Evolutionary conservation across 805 yeast genomes (phyloP).

Genomic region (Lipomyces starkeyi): DNA sequence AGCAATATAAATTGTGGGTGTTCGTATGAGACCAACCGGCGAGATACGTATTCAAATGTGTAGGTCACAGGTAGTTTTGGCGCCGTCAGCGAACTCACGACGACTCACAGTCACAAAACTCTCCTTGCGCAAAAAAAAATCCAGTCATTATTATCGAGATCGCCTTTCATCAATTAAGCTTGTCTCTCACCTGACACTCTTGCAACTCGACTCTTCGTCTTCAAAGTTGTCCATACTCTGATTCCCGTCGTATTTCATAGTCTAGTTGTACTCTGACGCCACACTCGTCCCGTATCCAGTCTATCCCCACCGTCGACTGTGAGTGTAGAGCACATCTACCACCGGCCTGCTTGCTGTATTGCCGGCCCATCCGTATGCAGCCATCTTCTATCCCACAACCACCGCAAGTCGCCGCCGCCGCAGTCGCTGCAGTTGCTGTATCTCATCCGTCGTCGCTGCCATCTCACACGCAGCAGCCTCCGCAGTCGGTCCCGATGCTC

Average conservation of each 20-base stretch:
- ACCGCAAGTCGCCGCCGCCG: conserved; percentile 8
- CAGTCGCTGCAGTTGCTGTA: conserved; percentile 1
- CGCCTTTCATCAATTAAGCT: too few relatives aligned
- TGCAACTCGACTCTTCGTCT: too few relatives aligned
- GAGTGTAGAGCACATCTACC: background rate
- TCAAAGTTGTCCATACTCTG: too few relatives aligned
- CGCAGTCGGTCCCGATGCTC: background rate
- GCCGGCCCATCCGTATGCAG: background rate
- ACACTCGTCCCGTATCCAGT: background rate
- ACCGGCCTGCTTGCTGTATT: background rate
- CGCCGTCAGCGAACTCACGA: too few relatives aligned
- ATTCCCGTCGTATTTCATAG: background rate
- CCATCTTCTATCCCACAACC: conserved; percentile 5
- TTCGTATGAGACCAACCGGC: too few relatives aligned
- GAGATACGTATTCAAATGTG: too few relatives aligned
- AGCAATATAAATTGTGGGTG: too few relatives aligned
- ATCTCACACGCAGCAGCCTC: background rate
- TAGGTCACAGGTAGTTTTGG: too few relatives aligned
- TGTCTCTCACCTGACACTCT: too few relatives aligned
- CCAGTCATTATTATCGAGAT: too few relatives aligned
- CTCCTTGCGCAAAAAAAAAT: too few relatives aligned
- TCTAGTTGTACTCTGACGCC: background rate
- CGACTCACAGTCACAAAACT: too few relatives aligned
- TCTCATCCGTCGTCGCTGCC: background rate
- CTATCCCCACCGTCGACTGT: background rate